These are phyloP conservation scores for Pseudogymnoascus sp. DNA, from an alignment of 2,329 filamentous ascomycete species.

Conservation along the genomic window DNA sequence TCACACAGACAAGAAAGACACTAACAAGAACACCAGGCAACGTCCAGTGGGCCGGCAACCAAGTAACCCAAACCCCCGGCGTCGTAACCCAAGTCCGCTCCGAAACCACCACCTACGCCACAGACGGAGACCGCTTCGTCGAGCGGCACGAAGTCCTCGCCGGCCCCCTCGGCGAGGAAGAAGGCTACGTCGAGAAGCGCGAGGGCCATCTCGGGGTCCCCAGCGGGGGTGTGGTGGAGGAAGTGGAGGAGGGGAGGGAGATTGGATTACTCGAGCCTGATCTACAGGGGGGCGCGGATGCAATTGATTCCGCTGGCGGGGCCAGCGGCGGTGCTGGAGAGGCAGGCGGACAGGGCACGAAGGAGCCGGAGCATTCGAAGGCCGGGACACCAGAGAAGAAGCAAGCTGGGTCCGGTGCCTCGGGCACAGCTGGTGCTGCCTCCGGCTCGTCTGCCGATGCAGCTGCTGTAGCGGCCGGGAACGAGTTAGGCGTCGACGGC, in stretches of 20 bases:
- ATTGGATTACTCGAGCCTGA: constrained; percentile 29
- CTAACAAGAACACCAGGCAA: background rate
- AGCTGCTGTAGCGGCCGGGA: too few species aligned
- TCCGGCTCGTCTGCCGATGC: too few species aligned
- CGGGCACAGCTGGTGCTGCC: background rate
- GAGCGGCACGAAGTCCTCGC: constrained; percentile 2
- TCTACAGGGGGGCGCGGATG: constrained; percentile 12
- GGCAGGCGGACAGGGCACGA: constrained; percentile 2
- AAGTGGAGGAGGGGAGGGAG: constrained; percentile 25
- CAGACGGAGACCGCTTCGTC: constrained; percentile 14
- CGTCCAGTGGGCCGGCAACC: constrained; percentile 39
- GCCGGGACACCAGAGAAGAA: background rate
- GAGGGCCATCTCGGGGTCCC: constrained; percentile 31
- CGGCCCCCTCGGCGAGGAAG: constrained; percentile 14
- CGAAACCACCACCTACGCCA: constrained; percentile 22
- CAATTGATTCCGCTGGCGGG: constrained; percentile 14
- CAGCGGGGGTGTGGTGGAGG: constrained; percentile 14
- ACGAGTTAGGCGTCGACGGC: too few species aligned
- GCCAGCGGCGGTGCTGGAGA: background rate
- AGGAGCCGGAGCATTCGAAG: background rate
- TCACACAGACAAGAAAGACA: too few species aligned
- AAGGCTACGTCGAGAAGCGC: constrained; percentile 18
- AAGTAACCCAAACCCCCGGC: constrained; percentile 51
- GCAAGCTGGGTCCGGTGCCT: background rate
- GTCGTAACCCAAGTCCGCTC: constrained; percentile 39